Base-by-base conservation (phyloP, 2,329 filamentous ascomycete species). In the Talaromyces atroroseus region DNA sequence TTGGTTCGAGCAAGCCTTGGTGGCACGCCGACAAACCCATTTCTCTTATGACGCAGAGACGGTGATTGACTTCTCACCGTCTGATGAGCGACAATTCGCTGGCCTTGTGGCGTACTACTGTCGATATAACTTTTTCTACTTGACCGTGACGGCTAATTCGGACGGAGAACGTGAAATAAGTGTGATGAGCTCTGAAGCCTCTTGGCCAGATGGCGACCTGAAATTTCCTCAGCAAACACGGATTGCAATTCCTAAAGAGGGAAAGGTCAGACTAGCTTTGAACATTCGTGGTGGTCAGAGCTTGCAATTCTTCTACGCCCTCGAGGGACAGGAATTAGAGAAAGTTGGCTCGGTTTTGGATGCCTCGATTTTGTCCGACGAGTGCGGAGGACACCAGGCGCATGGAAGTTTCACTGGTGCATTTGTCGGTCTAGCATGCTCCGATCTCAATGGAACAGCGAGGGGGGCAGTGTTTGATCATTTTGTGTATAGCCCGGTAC, bases 11-110 rank as follows among this genome's bases (percentile, higher is more conserved):
- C 55, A 57, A 42, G 34, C 55, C 26, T 24, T 57, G 10, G 55
- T 57, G 26, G 55, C 55, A 38, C 55, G 55, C 18, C 55, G 55
- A 24, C 55, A 57, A 18, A 53, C 45, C 2, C 55, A 57, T 57
- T 57, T 57, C 36, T 57, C 55, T 26, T 57, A 57, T 45, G 55
- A 57, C 21, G 55, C 55, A 44, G 55, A 57, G 29, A 57, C 55
- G 2, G 49, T 53, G 32, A 24, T 52, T 21, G 49, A 53, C 5
- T 57, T 57, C 14, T 57, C 49, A 5, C 55, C 55, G 16, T 34
- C 45, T 3, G 55, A 57, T 53, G 55, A 57, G 38, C 44, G 55
- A 10, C 49, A 57, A 45, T 57, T 49, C 16, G 49, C 55, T 11
- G 55, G 55, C 21, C 55, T 57, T 34, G 44, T 57, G 5, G 55